A percentile compares a stretch with the other conserved stretches of the same genome.
phyloP scores from a whole-genome alignment of 1,284 basidiomycete genomes.

The Irpex sp. region DNA sequence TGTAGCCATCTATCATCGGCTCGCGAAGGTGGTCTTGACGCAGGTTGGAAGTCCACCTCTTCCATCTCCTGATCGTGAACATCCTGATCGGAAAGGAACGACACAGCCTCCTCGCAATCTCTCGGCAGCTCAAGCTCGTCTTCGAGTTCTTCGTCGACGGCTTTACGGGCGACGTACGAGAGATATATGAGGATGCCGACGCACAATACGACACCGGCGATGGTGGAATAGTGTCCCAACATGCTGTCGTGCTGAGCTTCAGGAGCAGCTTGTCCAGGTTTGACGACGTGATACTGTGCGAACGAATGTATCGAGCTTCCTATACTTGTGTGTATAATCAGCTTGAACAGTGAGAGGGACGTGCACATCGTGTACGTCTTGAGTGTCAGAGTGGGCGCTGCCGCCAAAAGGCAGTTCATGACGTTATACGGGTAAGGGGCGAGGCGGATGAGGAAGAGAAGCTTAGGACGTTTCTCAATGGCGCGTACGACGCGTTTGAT shows the following conservation, averaged over 20 bases:
- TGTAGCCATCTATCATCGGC: conserved; percentile 12
- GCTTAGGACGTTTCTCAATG: conserved; percentile 81
- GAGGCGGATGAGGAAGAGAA: conserved; percentile 83
- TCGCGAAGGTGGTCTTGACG: conserved; percentile 1
- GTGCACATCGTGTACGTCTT: conserved; percentile 79
- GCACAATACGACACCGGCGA: conserved; percentile 70
- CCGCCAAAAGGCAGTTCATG: conserved; percentile 86
- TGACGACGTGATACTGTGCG: conserved; percentile 54
- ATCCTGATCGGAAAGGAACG: conserved; percentile 34
- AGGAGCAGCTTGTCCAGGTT: conserved; percentile 23
- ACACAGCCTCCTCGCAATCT: conserved; percentile 30
- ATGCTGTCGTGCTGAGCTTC: conserved; percentile 42
- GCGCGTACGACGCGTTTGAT: conserved; percentile 78
- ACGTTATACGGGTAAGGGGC: conserved; percentile 87
- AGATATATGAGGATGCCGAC: conserved; percentile 78
- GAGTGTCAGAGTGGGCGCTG: conserved; percentile 79
- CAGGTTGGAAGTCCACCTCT: conserved; percentile 24
- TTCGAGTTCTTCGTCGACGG: conserved; percentile 76
- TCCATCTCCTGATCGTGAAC: conserved; percentile 34
- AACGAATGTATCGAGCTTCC: conserved; percentile 84
- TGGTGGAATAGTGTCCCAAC: conserved; percentile 62
- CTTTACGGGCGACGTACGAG: conserved; percentile 73
- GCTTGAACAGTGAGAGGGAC: conserved; percentile 79
- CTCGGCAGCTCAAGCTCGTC: conserved; percentile 35
- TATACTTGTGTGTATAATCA: conserved; percentile 82